Base-by-base conservation (phyloP, 257 asterid genomes). In the Verbascum thapsus region DNA sequence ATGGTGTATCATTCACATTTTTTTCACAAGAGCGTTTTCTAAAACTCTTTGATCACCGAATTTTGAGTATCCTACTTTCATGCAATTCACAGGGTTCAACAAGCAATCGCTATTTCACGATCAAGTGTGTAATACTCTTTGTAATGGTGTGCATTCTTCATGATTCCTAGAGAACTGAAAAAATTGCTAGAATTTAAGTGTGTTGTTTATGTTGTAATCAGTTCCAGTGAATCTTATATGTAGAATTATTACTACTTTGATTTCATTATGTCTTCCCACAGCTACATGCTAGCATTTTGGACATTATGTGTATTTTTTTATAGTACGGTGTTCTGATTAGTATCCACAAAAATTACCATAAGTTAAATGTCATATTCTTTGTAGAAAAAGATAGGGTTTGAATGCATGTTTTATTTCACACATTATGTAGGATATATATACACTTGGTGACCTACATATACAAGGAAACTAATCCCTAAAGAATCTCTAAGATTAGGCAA, bases 271-370 rank as follows among this genome's bases (percentile, higher is more conserved):
- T 37, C 60, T 38, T 57, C 53, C 10, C 22, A 15, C 19, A 57
- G 10, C 18, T 48, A 47, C 35, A 13, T 48, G 45, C 16, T 9
- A 47, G 47, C 35, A 15, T 39, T 48, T 35, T n/a, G n/a, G n/a
- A n/a, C n/a, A n/a, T n/a, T n/a, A n/a, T 61, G 26, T 42, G 40
- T 42, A 40, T 54, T 58, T 11, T 39, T 23, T 51, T 61, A 13
- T 41, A 42, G 23, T 40, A 48, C 17, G 15, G 10, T 70, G 62
- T n/a, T 63, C 63, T 64, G 37, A 41, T 35, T 58, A 26, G 19
- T 19, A 41, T 61, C 47, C 30, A 53, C 50, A 10, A 11, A 13
- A 6, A 34, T 67, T n/a, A n/a, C 39, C 34, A 43, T 57, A 54
- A 42, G 67, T 53, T 12, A 40, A 54, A 44, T 39, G 54, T 9